phyloP scores from a whole-genome alignment of 2,329 filamentous ascomycete species.

The Esteya vermicola region DNA sequence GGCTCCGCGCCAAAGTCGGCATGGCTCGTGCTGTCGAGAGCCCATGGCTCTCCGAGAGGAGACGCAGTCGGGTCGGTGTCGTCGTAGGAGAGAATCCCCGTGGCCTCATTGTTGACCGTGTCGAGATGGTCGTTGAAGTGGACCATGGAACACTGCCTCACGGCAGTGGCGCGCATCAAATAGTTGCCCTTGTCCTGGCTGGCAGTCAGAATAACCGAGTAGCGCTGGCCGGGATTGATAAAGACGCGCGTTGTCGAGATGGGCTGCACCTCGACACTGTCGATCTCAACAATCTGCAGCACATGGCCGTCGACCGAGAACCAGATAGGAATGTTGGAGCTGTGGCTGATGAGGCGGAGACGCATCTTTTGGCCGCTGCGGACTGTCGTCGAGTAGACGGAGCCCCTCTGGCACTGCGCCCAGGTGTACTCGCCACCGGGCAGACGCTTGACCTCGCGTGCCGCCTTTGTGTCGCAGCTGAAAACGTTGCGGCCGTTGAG shows the following conservation, averaged over 20 bases:
- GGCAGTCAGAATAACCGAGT: constrained; percentile 20
- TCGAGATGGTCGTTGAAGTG: constrained; percentile 9
- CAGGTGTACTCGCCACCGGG: constrained; percentile 1
- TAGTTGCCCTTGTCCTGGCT: constrained; percentile 19
- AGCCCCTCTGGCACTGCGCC: neutral
- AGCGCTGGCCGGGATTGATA: constrained; percentile 24
- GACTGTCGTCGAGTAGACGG: neutral
- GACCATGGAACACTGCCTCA: neutral
- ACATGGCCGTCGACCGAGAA: constrained; percentile 54
- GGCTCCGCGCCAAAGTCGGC: constrained; percentile 15
- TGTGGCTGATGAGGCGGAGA: constrained; percentile 54
- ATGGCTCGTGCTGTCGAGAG: constrained; percentile 16
- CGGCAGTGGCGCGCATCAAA: constrained; percentile 18
- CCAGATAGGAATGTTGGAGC: constrained; percentile 57
- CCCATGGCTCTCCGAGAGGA: constrained; percentile 13
- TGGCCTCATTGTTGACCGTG: constrained; percentile 14
- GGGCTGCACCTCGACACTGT: constrained; percentile 51
- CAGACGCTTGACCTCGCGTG: neutral
- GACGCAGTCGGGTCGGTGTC: constrained; percentile 5
- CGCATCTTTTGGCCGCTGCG: constrained; percentile 17
- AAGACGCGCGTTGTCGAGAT: constrained; percentile 18
- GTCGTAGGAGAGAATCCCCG: constrained; percentile 18
- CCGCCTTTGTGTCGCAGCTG: constrained; percentile 13
- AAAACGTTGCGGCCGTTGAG: constrained; percentile 24
- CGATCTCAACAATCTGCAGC: constrained; percentile 47